Evolutionary conservation across 441 rosid genomes (phyloP).

Genomic region (Breynia disticha): DNA sequence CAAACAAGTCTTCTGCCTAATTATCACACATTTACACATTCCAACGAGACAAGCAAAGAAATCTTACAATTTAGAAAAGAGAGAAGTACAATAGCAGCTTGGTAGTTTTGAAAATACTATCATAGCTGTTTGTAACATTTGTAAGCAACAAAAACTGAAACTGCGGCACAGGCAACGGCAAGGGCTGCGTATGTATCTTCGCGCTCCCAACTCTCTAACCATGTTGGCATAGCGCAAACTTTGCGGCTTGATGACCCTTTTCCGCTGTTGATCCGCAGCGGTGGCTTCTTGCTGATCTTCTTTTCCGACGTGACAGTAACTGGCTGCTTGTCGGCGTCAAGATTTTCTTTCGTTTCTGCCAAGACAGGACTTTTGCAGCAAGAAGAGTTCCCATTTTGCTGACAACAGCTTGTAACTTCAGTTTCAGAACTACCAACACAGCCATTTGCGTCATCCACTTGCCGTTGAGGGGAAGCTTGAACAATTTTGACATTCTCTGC

Average conservation of each 20-base stretch:
- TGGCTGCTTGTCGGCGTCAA: conserved; percentile 21
- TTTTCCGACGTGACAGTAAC: conserved; percentile 41
- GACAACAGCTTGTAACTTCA: conserved; percentile 49
- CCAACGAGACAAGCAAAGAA: no score
- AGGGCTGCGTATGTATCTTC: conserved; percentile 87
- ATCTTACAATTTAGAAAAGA: background rate
- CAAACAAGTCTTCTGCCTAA: no score
- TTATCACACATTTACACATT: conserved; percentile 5
- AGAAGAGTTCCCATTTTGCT: conserved; percentile 46
- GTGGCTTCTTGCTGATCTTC: conserved; percentile 30
- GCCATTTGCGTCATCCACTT: conserved; percentile 18
- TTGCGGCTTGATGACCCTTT: conserved; percentile 31
- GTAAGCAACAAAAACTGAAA: conserved; percentile 70
- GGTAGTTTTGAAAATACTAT: conserved; percentile 14
- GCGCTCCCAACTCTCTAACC: conserved; percentile 87
- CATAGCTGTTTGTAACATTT: conserved; percentile 63
- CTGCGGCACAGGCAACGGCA: conserved; percentile 74
- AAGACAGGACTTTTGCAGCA: conserved; percentile 35
- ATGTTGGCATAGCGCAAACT: conserved; percentile 58
- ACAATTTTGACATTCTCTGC: conserved; percentile 18
- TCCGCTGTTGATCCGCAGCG: conserved; percentile 27
- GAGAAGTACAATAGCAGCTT: background rate
- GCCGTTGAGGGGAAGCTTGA: conserved; percentile 24
- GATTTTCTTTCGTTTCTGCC: conserved; percentile 19
- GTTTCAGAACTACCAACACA: conserved; percentile 24